Percentiles rank a stretch among this genome's conserved stretches.
Conservation (phyloP, 192 early-diverging fungal genomes). For the Coemansia sp. region DNA sequence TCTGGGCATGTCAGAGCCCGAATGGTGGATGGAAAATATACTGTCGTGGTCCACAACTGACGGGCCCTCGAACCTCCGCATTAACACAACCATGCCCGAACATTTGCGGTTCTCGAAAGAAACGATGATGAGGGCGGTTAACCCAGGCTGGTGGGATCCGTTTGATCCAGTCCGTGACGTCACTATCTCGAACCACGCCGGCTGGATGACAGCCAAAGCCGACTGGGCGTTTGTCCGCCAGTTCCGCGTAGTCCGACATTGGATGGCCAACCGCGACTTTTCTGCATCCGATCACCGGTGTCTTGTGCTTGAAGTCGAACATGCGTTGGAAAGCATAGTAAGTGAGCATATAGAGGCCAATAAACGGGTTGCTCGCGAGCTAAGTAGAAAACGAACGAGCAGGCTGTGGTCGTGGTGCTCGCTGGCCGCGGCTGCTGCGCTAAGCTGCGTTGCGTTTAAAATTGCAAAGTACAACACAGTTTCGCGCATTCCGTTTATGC, state of each 20-base stretch:
- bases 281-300: conserved; percentile 69
- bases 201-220: conserved; percentile 67
- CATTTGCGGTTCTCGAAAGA: conserved; percentile 25
- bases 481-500: conserved; percentile 1
- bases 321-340: conserved; percentile 33
- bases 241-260: conserved; percentile 50
- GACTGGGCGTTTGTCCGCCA: conserved; percentile 70
- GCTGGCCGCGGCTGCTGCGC: conserved; percentile 18
- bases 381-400: conserved; percentile 17
- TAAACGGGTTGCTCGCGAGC: conserved; percentile 19
- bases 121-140: conserved; percentile 55
- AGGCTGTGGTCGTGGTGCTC: conserved; percentile 42
- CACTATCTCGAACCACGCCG: conserved; percentile 65
- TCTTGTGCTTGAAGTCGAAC: conserved; percentile 57
- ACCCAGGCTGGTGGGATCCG: conserved; percentile 76
- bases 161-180: conserved; percentile 60
- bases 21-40: conserved; percentile 68
- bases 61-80: conserved; percentile 25
- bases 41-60: conserved; percentile 51
- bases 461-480: conserved; percentile 15
- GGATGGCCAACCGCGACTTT: conserved; percentile 66
- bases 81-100: conserved; percentile 18
- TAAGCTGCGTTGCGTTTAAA: conserved; percentile 30
- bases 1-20: conserved; percentile 62
- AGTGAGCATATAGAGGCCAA: conserved; percentile 28